Percentiles rank a stretch among this genome's conserved stretches.
Conservation (phyloP, 768 basidiomycete genomes). For the Pleurotus djamor region DNA sequence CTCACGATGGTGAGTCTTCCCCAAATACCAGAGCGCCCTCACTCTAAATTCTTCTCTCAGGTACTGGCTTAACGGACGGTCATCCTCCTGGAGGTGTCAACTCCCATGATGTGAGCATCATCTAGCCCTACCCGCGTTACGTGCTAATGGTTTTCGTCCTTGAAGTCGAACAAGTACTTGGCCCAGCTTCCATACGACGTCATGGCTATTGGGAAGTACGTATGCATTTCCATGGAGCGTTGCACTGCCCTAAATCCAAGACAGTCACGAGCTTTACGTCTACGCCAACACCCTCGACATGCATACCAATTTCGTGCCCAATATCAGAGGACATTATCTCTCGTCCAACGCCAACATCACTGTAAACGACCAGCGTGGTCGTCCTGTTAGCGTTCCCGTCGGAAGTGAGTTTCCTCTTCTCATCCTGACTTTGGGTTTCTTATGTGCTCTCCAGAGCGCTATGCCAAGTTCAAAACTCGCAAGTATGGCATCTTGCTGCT, state of each 20-base stretch:
- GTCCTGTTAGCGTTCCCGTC: conserved; percentile 30
- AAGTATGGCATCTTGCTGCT: conserved; percentile 40
- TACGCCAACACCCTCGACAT: conserved; percentile 68
- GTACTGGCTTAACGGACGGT: conserved; percentile 77
- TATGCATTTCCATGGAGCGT: background rate
- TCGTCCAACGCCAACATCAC: conserved; percentile 88
- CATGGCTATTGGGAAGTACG: conserved; percentile 81
- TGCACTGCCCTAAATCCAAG: background rate
- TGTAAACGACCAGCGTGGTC: conserved; percentile 36
- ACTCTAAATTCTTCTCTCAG: conserved; percentile 22
- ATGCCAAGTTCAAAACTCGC: conserved; percentile 67
- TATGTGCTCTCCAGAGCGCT: conserved; percentile 42
- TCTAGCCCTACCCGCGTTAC: background rate
- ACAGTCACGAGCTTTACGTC: conserved; percentile 76
- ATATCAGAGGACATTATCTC: conserved; percentile 70
- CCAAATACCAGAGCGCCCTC: background rate
- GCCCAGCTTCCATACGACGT: conserved; percentile 75
- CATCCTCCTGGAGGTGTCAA: conserved; percentile 67
- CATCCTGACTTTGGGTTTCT: background rate
- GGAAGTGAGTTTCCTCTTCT: conserved; percentile 22
- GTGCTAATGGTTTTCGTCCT: background rate
- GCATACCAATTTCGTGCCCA: conserved; percentile 63
- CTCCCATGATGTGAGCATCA: conserved; percentile 60
- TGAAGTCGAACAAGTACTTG: conserved; percentile 70
- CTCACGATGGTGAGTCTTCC: conserved; percentile 56